Evolutionary conservation across 352 stramenopile species (phyloP), one percentile per base, ranked within the genome.

Genomic region (Phytophthora pisi): DNA sequence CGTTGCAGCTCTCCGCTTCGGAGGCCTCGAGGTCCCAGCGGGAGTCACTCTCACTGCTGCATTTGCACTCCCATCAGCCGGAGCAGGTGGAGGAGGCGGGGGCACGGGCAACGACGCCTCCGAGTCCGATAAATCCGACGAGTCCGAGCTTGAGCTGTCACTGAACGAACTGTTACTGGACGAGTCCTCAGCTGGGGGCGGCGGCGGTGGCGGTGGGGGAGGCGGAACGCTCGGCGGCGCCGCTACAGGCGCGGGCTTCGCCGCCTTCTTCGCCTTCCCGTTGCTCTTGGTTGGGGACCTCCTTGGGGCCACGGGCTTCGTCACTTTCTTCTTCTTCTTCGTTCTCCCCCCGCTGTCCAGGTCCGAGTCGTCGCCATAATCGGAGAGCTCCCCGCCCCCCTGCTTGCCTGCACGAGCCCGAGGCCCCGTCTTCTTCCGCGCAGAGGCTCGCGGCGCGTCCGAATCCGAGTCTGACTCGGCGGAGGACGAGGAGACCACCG

Each of bases 131-230:
- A 80, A 58, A 24, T 80, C 71, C 2, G 77, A 86, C 26, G 78
- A 87, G 26, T 80, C 74, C n/a, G 76, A 89, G 65, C 78, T 86
- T 18, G 68, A 84, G 53, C 76, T 89, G 58, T 81, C 77, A 63
- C 78, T 81, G 36, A 73, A 69, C 15, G 76, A 86, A 42, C 73
- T 81, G 55, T 79, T 85, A 67, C 80, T 88, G 31, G 75, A 86
- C 18, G 66, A 79, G 24, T 75, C 65, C 4, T 63, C 51, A 47
- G 51, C 54, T 30, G 70, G 63, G 16, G 63, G 57, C n/a, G 57
- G 52, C n/a, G 78, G 79, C 10, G 72, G 47, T 13, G 74, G 66
- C n/a, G 74, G 66, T 16, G 73, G 68, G 1, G 68, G 68, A 34
- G 72, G 77, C 9, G 79, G 72, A 13, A 71, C 31, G 46, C 54